Evolutionary conservation across 495 filamentous ascomycete species (phyloP), one percentile per base, ranked within the genome.

Genomic region (Hypoxylon subgilvum): DNA sequence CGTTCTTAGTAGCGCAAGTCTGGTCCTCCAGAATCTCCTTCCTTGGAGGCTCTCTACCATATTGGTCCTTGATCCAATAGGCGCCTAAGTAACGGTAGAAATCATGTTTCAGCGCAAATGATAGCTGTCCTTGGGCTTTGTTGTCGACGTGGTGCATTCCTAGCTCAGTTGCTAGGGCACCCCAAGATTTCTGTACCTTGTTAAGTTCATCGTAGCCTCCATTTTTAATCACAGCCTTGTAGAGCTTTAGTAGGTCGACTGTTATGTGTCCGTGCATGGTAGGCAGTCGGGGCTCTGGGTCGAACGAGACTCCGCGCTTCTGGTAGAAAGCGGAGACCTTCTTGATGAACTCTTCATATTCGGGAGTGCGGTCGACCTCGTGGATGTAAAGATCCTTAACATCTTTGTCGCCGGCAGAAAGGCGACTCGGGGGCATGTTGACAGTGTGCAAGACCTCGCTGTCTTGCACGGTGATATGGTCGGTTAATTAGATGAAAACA

Each of bases 41-140:
- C 13, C 89, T 89, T 8, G 90, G 90, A 8, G 90, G 90, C 47
- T 89, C 86, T 66, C 85, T 84, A 12, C 82, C 79, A 70, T 88
- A 84, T 23, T 87, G 65, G n/a, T 77, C 82, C 28, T 82, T 76
- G 42, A 94, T 90, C 72, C 92, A 90, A 72, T 88, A 94, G 2
- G 90, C 89, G 10, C 87, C 86, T 25, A 94, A 82, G 59, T 92
- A 86, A 61, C 88, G 88, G 77, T 92, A 93, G 72, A 91, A 94
- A 39, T 85, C 81, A 18, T 86, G 88, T 74, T 94, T 94, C 40
- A 93, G 70, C 17, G 83, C 78, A 69, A 91, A 93, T 2, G 88
- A 88, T 49, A 87, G 80, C 1, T 88, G 86, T 14, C 88, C 84
- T 12, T 85, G 79, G 53, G 88, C 88, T 48, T 82, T 79, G 19